These are phyloP conservation scores for Gautieria morchelliformis DNA, from an alignment of 768 basidiomycete genomes.

Conservation along the genomic window DNA sequence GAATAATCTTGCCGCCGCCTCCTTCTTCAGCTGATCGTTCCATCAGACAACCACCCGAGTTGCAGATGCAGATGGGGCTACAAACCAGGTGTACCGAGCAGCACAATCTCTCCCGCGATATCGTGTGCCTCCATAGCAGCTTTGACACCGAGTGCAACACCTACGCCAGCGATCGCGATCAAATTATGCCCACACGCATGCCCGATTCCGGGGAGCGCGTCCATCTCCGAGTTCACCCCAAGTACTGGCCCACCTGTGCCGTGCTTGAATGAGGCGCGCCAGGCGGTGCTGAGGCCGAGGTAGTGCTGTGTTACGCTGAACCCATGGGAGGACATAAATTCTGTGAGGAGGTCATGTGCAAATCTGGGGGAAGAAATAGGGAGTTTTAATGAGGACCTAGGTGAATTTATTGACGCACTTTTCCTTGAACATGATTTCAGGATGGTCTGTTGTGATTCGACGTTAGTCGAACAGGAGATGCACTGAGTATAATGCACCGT, in stretches of 20 bases:
- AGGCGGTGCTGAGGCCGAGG: constrained; percentile 55
- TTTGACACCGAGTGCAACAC: constrained; percentile 58
- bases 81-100: constrained; percentile 72
- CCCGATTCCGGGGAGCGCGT: no score
- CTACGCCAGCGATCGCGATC: constrained; percentile 68
- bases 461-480: neutral
- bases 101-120: constrained; percentile 57
- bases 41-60: neutral
- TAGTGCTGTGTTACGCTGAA: constrained; percentile 55
- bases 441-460: constrained; percentile 12
- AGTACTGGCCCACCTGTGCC: constrained; percentile 60
- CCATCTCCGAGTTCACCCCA: constrained; percentile 80
- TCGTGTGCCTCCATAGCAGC: constrained; percentile 49
- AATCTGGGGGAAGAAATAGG: constrained; percentile 32
- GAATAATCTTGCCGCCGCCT: constrained; percentile 57
- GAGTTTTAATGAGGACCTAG: neutral
- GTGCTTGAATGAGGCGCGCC: constrained; percentile 58
- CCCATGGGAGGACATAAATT: constrained; percentile 56
- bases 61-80: neutral
- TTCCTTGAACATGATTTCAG: no score
- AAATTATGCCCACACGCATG: constrained; percentile 66
- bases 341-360: constrained; percentile 62
- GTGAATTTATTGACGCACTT: constrained; percentile 28
- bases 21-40: constrained; percentile 64
- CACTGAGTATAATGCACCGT: no score